Conservation (phyloP, 1,284 basidiomycete species). For the Malassezia cuniculi region DNA sequence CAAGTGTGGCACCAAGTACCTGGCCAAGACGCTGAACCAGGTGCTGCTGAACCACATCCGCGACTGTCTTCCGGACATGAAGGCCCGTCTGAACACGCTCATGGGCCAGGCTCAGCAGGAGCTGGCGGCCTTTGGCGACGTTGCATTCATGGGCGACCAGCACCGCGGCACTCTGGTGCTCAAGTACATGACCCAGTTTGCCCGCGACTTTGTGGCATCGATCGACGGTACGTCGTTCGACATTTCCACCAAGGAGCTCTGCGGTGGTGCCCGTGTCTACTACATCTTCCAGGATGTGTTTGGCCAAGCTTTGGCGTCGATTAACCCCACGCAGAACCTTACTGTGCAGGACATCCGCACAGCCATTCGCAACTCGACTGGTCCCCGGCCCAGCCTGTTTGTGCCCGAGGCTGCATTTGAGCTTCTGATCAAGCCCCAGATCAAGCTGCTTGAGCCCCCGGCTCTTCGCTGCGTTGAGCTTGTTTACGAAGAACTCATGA, state of each 20-base stretch:
- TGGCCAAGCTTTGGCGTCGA: constrained; percentile 73
- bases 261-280: constrained; percentile 92
- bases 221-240: constrained; percentile 97
- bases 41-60: constrained; percentile 95
- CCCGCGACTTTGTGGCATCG: constrained; percentile 88
- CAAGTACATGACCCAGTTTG: constrained; percentile 97
- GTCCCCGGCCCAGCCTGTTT: constrained; percentile 86
- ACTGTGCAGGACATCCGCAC: constrained; percentile 92
- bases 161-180: constrained; percentile 54
- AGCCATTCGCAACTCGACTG: constrained; percentile 94
- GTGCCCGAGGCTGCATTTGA: constrained; percentile 97
- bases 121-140: constrained; percentile 86
- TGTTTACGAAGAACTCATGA: constrained; percentile 97
- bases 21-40: constrained; percentile 59
- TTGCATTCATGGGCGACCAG: constrained; percentile 78
- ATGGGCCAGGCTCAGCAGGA: constrained; percentile 99
- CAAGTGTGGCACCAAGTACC: constrained; percentile 91
- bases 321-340: constrained; percentile 81
- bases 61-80: constrained; percentile 99
- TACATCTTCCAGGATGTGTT: constrained; percentile 99
- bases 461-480: constrained; percentile 90
- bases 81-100: constrained; percentile 88
- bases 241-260: constrained; percentile 95
- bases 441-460: constrained; percentile 86
- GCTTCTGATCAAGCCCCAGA: constrained; percentile 92